A percentile compares a stretch with the other conserved stretches of the same genome.
Evolutionary conservation across 2,329 filamentous ascomycete species (phyloP).

Genomic region (Botrytis pseudocinerea): DNA sequence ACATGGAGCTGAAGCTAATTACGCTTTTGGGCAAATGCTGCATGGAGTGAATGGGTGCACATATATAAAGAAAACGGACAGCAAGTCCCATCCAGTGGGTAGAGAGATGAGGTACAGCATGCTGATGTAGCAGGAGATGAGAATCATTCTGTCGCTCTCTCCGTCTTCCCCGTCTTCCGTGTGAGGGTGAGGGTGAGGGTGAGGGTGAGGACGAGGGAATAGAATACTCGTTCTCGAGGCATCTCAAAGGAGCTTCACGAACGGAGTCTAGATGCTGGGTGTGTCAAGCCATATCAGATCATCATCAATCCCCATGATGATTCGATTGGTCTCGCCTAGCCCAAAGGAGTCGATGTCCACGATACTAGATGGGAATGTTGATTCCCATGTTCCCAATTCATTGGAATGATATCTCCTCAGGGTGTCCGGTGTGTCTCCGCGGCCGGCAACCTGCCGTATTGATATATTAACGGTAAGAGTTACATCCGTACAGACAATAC

Average conservation of each 20-base stretch:
- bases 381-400: constrained; percentile 4
- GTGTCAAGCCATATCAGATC: not conserved
- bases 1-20: constrained; percentile 21
- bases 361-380: not conserved
- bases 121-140: constrained; percentile 9
- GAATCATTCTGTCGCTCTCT: constrained; percentile 14
- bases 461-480: constrained; percentile 23
- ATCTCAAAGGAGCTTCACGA: not conserved
- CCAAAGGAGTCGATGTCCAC: not conserved
- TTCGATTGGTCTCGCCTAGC: not conserved
- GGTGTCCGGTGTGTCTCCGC: constrained; percentile 14
- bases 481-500: constrained; percentile 23
- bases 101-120: constrained; percentile 18
- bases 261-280: not conserved
- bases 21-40: constrained; percentile 6
- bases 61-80: constrained; percentile 21
- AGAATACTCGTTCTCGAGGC: not conserved
- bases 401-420: constrained; percentile 11
- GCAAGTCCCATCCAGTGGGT: constrained; percentile 20
- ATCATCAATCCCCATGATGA: not conserved
- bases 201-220: not conserved
- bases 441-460: constrained; percentile 18
- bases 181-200: not conserved
- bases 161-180: constrained; percentile 3
- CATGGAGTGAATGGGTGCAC: constrained; percentile 20